phyloP scores from a whole-genome alignment of 768 basidiomycete genomes.

The Pholiota conissans region DNA sequence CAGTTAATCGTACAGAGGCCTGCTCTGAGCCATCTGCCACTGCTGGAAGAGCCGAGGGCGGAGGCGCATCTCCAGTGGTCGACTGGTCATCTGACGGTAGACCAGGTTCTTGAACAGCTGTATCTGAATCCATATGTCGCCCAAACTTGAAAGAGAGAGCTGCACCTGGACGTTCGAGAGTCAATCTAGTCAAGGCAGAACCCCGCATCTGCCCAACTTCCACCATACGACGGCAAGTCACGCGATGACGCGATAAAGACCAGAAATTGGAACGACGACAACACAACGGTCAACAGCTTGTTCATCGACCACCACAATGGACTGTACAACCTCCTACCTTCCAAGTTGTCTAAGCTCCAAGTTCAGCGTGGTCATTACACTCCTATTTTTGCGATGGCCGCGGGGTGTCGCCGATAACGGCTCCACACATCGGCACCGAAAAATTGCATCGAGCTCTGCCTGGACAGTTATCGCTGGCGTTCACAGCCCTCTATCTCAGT shows the following conservation, averaged over 20 bases:
- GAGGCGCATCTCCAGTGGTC: neutral
- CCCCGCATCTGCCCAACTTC: neutral
- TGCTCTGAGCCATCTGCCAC: neutral
- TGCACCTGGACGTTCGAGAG: neutral
- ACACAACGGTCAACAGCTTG: too few relatives aligned
- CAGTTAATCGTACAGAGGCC: neutral
- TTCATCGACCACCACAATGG: neutral
- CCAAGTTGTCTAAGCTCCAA: neutral
- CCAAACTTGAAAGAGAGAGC: neutral
- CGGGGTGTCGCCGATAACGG: neutral
- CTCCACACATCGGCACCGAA: too few relatives aligned
- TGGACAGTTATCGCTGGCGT: neutral
- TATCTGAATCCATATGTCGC: neutral
- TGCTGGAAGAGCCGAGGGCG: neutral
- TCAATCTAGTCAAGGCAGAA: neutral
- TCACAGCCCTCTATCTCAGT: too few relatives aligned
- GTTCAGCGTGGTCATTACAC: neutral
- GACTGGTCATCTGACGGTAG: neutral
- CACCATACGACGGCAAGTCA: neutral
- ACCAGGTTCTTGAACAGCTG: neutral
- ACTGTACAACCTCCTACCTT: neutral
- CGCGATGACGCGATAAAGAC: too few relatives aligned
- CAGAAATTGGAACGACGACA: too few relatives aligned
- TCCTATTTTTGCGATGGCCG: neutral
- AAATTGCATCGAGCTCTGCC: too few relatives aligned